Evolutionary conservation across 441 rosid genomes (phyloP).

Genomic region (Erysimum cheiri): DNA sequence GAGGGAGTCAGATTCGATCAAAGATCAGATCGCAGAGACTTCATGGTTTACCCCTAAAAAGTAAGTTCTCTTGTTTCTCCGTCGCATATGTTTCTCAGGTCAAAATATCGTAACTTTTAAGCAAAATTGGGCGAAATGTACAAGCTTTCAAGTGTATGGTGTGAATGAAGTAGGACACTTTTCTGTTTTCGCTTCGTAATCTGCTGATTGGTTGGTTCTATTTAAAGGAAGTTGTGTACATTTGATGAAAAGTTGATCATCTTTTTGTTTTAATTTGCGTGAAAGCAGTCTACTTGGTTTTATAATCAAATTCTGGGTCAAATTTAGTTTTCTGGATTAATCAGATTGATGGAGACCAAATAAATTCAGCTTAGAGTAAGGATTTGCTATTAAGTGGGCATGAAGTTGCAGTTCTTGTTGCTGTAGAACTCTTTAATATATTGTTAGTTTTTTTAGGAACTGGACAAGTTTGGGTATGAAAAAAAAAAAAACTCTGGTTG

Average conservation of each 20-base stretch:
- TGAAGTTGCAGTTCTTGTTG: not conserved
- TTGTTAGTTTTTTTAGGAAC: not conserved
- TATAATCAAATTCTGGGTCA: slow-evolving; percentile 13
- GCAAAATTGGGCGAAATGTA: not conserved
- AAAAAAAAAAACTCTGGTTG: not conserved
- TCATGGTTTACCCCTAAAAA: slow-evolving; percentile 88
- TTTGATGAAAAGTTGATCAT: not conserved
- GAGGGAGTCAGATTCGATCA: slow-evolving; percentile 40
- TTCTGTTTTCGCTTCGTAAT: not conserved
- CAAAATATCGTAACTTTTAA: not conserved
- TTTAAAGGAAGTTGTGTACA: slow-evolving; percentile 15
- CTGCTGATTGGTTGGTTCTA: slow-evolving; percentile 6
- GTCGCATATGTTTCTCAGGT: slow-evolving; percentile 27
- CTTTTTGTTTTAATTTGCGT: slow-evolving; percentile 3
- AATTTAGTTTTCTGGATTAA: slow-evolving; percentile 9
- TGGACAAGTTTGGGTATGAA: not conserved
- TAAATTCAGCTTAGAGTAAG: not conserved
- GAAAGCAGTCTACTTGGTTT: slow-evolving; percentile 6
- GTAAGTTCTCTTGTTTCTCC: slow-evolving; percentile 38
- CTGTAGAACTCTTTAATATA: not conserved
- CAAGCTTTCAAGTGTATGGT: slow-evolving; percentile 28
- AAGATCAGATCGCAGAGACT: slow-evolving; percentile 49
- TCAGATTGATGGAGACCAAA: slow-evolving; percentile 6
- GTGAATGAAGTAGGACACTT: not conserved
- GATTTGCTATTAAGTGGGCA: slow-evolving; percentile 7